Evolutionary conservation across 257 asterid genomes (phyloP), one percentile per base, ranked within the genome.

Genomic region (Dorcoceras hygrometricum): DNA sequence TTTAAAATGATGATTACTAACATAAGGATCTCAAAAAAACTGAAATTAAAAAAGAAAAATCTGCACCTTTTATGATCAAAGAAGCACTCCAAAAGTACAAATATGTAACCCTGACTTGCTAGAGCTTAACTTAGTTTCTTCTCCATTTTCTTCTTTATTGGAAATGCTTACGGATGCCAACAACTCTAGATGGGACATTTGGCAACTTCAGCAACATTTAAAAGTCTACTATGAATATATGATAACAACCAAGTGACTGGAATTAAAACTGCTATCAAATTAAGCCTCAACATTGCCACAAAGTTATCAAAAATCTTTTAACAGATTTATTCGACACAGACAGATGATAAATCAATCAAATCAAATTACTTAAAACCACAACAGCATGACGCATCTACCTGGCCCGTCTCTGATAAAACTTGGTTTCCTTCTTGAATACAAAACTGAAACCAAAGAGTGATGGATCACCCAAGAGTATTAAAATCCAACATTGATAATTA

Each of bases 391-490:
- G 62, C 23, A 61, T 51, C 57, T 34, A 90, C 97, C 95, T 89
- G 75, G 85, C 87, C 68, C 98, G 96, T 23, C 97, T 80, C 77
- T 84, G 83, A 79, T 89, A 92, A 71, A 89, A 89, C 72, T 83
- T 75, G 62, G 98, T 89, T 63, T 72, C 89, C 73, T 80, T 80
- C 71, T 85, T 92, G 57, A 92, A 84, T 25, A 87, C 62, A 50
- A 89, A 89, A 81, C 97, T 89, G 85, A 78, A 70, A 68, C 72
- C 20, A 61, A 31, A 56, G 29, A 53, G 26, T 28, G 23, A 57
- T 24, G 10, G 2, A 36, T 46, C 25, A 63, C 48, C 14, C 23
- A 62, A 23, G 18, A 28, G 24, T 29, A 16, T 68, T 7, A 24
- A 57, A 32, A 66, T 39, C n/a, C 5, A 12, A 39, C 4, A 46